Evolutionary conservation across 257 asterid genomes (phyloP).

Genomic region (Capsicum pubescens): DNA sequence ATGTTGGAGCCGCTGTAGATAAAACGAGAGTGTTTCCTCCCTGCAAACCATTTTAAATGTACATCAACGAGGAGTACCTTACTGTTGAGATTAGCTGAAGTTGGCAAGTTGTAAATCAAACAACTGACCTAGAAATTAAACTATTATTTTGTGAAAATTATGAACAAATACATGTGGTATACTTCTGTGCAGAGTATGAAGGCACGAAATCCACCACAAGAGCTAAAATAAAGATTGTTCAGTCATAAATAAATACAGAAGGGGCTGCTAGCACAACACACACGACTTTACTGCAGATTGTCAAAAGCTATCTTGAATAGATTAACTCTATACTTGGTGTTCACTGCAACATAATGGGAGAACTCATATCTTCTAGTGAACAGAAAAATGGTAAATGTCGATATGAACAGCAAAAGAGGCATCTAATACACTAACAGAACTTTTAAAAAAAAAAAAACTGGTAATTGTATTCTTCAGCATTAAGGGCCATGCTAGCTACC

Average conservation of each 20-base stretch:
- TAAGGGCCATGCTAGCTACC: too few species aligned
- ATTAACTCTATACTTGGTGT: neutral
- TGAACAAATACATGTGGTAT: neutral
- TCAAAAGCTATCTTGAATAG: conserved; percentile 22
- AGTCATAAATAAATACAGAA: conserved; percentile 17
- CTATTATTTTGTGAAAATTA: conserved; percentile 4
- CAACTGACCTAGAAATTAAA: neutral
- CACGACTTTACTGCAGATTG: conserved; percentile 1
- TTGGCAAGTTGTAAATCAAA: neutral
- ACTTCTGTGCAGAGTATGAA: neutral
- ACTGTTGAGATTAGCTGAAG: neutral
- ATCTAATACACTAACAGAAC: neutral
- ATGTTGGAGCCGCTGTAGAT: conserved; percentile 53
- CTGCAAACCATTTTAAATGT: conserved; percentile 63
- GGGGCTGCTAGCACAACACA: conserved; percentile 4
- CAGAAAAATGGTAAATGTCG: neutral
- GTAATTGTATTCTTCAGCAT: too few species aligned
- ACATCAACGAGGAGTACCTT: conserved; percentile 30
- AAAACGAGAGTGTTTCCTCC: conserved; percentile 43
- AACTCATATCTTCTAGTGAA: conserved; percentile 14
- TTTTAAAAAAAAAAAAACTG: too few species aligned
- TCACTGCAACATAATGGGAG: conserved; percentile 17
- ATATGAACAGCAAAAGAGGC: conserved; percentile 10
- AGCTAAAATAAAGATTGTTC: neutral
- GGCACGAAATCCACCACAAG: conserved; percentile 16